Evolutionary conservation across 2,329 filamentous ascomycete genomes (phyloP).

Genomic region (Samsoniella hepiali): DNA sequence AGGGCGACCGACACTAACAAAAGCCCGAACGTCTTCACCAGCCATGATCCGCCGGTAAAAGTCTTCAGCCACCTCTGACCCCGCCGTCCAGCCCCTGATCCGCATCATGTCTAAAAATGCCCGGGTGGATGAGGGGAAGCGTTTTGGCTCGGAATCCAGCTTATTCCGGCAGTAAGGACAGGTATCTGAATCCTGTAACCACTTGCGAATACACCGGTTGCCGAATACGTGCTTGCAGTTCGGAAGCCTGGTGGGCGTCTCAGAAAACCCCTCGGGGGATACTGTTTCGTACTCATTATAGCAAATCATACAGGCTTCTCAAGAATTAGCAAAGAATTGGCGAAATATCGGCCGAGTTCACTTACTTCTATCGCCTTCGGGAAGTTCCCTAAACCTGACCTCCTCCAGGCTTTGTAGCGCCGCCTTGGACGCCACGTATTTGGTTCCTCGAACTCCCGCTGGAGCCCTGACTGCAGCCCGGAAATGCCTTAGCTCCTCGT

Average conservation of each 20-base stretch:
- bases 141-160: conserved; percentile 48
- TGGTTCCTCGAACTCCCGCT: conserved; percentile 23
- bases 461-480: too few species aligned
- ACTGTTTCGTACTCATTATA: conserved; percentile 59
- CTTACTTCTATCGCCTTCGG: conserved; percentile 48
- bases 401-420: conserved; percentile 46
- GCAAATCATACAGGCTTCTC: conserved; percentile 58
- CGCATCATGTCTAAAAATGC: conserved; percentile 34
- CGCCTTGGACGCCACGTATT: conserved; percentile 46
- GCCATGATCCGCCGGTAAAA: conserved; percentile 5
- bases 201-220: conserved; percentile 62
- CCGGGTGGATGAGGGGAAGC: conserved; percentile 22
- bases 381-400: conserved; percentile 43
- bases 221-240: conserved; percentile 64
- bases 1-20: not conserved
- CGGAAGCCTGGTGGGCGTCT: conserved; percentile 56
- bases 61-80: conserved; percentile 6
- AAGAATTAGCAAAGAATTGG: not conserved
- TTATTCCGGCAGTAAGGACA: conserved; percentile 65
- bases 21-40: not conserved
- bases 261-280: conserved; percentile 56
- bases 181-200: conserved; percentile 60
- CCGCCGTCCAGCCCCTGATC: conserved; percentile 21
- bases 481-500: too few species aligned
- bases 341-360: conserved; percentile 19